Evolutionary conservation across 2,329 filamentous ascomycete genomes (phyloP), one percentile per base, ranked within the genome.

Genomic region (Colletotrichum karsti): DNA sequence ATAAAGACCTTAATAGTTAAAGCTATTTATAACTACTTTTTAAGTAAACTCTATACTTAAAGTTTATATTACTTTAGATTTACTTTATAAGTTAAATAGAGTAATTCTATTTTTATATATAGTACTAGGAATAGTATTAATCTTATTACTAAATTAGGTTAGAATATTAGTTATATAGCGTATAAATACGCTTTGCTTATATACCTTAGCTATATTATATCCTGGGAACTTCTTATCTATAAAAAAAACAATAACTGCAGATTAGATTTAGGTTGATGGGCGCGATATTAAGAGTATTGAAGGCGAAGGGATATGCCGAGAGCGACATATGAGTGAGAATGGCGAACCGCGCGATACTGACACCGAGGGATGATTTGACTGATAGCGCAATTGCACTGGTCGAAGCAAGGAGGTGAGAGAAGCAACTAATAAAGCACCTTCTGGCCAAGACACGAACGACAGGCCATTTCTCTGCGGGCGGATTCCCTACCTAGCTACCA

Each of bases 381-480:
- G 56, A 59, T 28, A 28, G 42, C 46, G 13, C 46, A 44, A 30
- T 37, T 12, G 53, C 28, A 22, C 48, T 46, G 13, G 26, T n/a
- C 26, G 60, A 67, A 60, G 64, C 26, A 64, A 64, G 60, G 64
- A 64, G 64, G 60, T 41, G 7, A 41, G 22, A 50, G 33, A 22
- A 22, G 57, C 53, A 18, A 63, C 50, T 54, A n/a, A 57, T 41
- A 22, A 57, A 39, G 44, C 18, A 13, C 9, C 30, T 20, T 22
- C 13, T 22, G 22, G 53, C 46, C 60, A 58, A 64, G 64, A 67
- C 64, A 58, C 53, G 51, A 67, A 57, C 53, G 41, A 57, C 30
- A 22, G 48, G 37, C 28, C 30, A 28, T 28, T 42, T 54, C 35
- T 30, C 20, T 61, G 58, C 35, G 26, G 35, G 55, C 55, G 39